A percentile compares a stretch with the other conserved stretches of the same genome.
These are phyloP conservation scores for Agarophyton chilense DNA, from an alignment of 23 red algal genomes.

Conservation along the genomic window DNA sequence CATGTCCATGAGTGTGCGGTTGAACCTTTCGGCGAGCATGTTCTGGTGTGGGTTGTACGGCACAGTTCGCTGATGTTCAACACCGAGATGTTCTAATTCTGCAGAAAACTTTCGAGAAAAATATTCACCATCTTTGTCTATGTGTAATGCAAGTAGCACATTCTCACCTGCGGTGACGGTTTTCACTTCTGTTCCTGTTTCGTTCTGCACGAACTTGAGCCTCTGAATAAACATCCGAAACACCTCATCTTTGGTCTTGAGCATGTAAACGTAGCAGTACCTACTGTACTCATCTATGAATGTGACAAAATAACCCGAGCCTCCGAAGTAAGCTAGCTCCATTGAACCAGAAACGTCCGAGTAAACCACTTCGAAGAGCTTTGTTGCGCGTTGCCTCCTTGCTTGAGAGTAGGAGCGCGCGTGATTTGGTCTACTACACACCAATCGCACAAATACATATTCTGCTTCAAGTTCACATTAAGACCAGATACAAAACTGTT, in stretches of 20 bases:
- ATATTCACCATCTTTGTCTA: slow-evolving; percentile 36
- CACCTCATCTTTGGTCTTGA: slow-evolving; percentile 37
- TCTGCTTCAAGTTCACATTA: neutral
- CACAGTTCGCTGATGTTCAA: slow-evolving; percentile 22
- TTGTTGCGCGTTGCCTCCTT: neutral
- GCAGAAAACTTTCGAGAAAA: neutral
- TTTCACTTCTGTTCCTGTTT: neutral
- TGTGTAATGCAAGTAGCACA: slow-evolving; percentile 23
- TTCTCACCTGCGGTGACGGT: neutral
- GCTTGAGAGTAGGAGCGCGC: slow-evolving; percentile 18
- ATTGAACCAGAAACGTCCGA: slow-evolving; percentile 44
- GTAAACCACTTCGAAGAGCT: neutral
- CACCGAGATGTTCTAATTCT: neutral
- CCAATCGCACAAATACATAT: slow-evolving; percentile 33
- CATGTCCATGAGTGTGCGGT: no score
- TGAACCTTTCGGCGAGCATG: no score
- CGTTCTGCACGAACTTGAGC: slow-evolving; percentile 28
- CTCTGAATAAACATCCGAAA: slow-evolving; percentile 10
- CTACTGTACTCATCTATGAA: slow-evolving; percentile 24
- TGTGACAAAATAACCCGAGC: slow-evolving; percentile 50
- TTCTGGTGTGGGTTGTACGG: neutral
- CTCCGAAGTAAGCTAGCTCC: neutral
- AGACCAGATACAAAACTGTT: neutral
- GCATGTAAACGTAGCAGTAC: slow-evolving; percentile 13
- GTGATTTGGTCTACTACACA: neutral